Conservation (phyloP, 176 grass and related monocot genomes). For the Triticum urartu region DNA sequence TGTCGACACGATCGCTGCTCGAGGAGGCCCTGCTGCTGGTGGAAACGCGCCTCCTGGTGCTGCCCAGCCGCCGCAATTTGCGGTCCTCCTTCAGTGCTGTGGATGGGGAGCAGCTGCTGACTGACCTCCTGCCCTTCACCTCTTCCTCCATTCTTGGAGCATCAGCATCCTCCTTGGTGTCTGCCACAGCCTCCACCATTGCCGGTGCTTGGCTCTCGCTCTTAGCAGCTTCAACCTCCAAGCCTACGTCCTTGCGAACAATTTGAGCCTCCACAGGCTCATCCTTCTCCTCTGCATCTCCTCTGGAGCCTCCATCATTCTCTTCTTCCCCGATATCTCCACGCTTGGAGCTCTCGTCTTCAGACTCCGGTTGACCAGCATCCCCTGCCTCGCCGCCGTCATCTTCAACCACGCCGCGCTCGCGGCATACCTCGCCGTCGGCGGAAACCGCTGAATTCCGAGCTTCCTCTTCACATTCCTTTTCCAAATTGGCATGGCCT, state of each 20-base stretch:
- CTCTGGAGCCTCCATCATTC: neutral
- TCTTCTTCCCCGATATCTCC: constrained; percentile 23
- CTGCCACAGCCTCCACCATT: constrained; percentile 9
- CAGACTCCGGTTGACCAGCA: constrained; percentile 22
- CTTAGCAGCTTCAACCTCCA: constrained; percentile 25
- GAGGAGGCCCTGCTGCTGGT: constrained; percentile 41
- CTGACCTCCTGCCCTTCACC: constrained; percentile 58
- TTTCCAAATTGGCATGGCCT: neutral
- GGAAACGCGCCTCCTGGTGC: constrained; percentile 43
- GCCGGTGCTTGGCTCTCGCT: neutral
- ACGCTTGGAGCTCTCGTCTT: constrained; percentile 27
- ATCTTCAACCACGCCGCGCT: constrained; percentile 19
- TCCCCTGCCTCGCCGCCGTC: constrained; percentile 12
- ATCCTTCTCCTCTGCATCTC: neutral
- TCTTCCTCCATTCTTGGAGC: constrained; percentile 22
- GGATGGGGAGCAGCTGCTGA: constrained; percentile 44
- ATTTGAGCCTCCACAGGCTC: neutral
- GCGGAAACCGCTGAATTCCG: constrained; percentile 29
- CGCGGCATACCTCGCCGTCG: constrained; percentile 4
- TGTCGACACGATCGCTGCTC: constrained; percentile 46
- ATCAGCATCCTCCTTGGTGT: neutral
- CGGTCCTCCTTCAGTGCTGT: constrained; percentile 55
- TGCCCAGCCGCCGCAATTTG: constrained; percentile 53
- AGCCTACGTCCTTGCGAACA: constrained; percentile 10
- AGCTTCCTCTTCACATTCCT: constrained; percentile 25